phyloP scores from a whole-genome alignment of 2,329 filamentous ascomycete genomes.

The Aspergillus sp. region DNA sequence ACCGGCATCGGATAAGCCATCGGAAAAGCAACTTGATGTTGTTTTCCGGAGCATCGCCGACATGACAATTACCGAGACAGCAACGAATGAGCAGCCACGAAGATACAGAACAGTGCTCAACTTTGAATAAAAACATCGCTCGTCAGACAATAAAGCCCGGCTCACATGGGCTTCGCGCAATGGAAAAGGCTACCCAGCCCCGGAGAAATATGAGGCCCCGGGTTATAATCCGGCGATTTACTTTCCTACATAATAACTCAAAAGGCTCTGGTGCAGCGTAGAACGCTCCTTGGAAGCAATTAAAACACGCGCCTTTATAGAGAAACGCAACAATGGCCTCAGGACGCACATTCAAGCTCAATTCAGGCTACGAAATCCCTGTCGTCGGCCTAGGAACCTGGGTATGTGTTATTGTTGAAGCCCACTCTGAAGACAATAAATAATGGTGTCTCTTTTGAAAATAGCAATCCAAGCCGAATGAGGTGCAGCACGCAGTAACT shows the following conservation, averaged over 20 bases:
- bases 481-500: slow-evolving; percentile 48
- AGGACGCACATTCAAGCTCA: slow-evolving; percentile 9
- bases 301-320: too few species aligned
- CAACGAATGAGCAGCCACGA: background rate
- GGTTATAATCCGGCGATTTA: slow-evolving; percentile 1
- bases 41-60: background rate
- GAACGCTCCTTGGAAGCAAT: too few species aligned
- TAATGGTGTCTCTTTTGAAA: background rate
- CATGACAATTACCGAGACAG: background rate
- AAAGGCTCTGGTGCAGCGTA: too few species aligned
- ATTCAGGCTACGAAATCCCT: slow-evolving; percentile 9
- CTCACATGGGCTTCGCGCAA: background rate
- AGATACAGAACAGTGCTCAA: background rate
- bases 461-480: slow-evolving; percentile 17
- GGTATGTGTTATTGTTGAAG: background rate
- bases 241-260: background rate
- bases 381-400: slow-evolving; percentile 11
- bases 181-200: background rate
- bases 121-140: background rate
- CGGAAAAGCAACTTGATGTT: background rate
- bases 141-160: too few species aligned
- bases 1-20: background rate
- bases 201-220: background rate
- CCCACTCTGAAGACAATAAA: background rate
- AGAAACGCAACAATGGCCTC: slow-evolving; percentile 3